Evolutionary conservation across 2,329 filamentous ascomycete species (phyloP).

Genomic region (Colletotrichum kahawae): DNA sequence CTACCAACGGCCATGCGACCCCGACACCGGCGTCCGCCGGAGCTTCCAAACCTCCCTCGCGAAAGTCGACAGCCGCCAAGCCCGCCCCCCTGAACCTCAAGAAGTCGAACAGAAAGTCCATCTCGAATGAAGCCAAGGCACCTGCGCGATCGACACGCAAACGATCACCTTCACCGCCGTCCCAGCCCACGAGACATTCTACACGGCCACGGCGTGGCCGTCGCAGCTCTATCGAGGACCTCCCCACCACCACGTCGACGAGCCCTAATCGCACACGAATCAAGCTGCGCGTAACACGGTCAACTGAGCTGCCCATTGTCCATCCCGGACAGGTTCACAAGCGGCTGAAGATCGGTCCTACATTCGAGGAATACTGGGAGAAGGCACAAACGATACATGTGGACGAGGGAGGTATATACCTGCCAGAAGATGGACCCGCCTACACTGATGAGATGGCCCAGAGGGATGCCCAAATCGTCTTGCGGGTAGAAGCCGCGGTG

Average conservation of each 20-base stretch:
- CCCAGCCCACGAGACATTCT: conserved; percentile 43
- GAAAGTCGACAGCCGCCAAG: conserved; percentile 21
- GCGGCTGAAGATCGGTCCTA: conserved; percentile 56
- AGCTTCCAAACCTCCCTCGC: conserved; percentile 30
- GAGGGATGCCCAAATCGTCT: conserved; percentile 72
- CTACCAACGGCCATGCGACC: conserved; percentile 32
- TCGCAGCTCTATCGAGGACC: conserved; percentile 37
- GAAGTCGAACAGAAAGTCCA: conserved; percentile 32
- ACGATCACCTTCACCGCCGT: conserved; percentile 45
- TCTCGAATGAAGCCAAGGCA: conserved; percentile 33
- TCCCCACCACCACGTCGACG: conserved; percentile 19
- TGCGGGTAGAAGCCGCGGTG: conserved; percentile 74
- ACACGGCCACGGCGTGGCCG: conserved; percentile 48
- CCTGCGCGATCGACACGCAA: conserved; percentile 40
- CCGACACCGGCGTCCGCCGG: conserved; percentile 32
- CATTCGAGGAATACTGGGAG: conserved; percentile 63
- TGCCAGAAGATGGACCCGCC: conserved; percentile 58
- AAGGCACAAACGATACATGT: conserved; percentile 56
- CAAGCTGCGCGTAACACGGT: conserved; percentile 49
- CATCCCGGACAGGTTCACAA: conserved; percentile 64
- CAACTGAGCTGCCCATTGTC: conserved; percentile 59
- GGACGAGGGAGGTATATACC: conserved; percentile 61
- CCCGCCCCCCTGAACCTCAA: conserved; percentile 24
- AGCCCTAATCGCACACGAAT: conserved; percentile 45
- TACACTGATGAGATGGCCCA: conserved; percentile 67